Evolutionary conservation across 805 yeast species (phyloP), one percentile per base, ranked within the genome.

Genomic region (Metschnikowia cerradonensis): DNA sequence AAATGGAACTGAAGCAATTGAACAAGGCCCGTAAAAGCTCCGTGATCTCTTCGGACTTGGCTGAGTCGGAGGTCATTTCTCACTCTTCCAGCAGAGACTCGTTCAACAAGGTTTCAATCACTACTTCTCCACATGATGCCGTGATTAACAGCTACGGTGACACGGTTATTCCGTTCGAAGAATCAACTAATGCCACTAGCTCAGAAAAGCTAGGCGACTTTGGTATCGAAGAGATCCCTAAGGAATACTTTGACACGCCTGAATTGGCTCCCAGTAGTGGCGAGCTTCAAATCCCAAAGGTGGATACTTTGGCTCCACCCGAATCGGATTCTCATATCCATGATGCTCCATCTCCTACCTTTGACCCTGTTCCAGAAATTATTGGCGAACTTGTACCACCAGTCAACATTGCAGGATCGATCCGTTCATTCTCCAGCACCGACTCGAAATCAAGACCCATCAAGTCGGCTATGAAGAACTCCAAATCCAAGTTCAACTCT

Each of bases 401-500:
- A 11, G 47, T 47, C 20, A 54, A 49, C n/a, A 57, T 57, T 2
- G 62, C 65, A 4, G 67, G 73, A 2, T 71, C 76, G 2, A 52
- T 68, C 22, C 52, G 63, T 37, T 71, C 73, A 0, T 59, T 14
- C 51, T 52, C 59, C 26, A 64, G 67, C 47, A 50, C 58, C 33
- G 75, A 71, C 23, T 56, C 68, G 4, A 57, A 60, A 4, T 56
- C 63, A 4, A 57, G 53, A 11, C 57, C 66, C 13, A 59, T 61
- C 57, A 72, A 77, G 68, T 78, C 83, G 1, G 84, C 81, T 15
- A 68, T 80, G 73, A 80, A 80, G 49, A 65, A 63, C 47, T 61
- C 75, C 1, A 53, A 59, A 8, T 60, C 71, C 4, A 58, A 61
- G 36, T 60, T 60, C 41, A 55, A 53, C 31, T 39, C 59, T 4